phyloP scores from a whole-genome alignment of 768 basidiomycete species.

The Pholiota microspora region DNA sequence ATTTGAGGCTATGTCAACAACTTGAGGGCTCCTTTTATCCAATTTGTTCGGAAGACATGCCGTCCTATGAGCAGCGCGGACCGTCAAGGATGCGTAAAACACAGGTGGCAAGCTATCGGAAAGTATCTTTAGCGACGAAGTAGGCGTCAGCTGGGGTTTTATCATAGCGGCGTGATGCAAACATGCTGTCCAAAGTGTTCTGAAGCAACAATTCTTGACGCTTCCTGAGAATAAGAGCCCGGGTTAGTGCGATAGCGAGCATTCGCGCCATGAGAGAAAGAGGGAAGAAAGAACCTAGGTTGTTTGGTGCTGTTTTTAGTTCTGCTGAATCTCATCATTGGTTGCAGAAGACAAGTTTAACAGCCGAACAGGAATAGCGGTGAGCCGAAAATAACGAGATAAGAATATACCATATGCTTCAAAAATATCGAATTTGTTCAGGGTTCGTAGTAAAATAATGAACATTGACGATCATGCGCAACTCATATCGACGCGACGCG shows the following conservation, averaged over 20 bases:
- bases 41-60: neutral
- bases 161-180: neutral
- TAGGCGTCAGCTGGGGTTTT: neutral
- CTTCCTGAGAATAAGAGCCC: neutral
- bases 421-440: too few species aligned
- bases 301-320: neutral
- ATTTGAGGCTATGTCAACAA: too few species aligned
- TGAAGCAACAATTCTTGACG: neutral
- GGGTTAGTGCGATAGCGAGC: neutral
- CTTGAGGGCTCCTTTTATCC: neutral
- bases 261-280: neutral
- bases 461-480: too few species aligned
- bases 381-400: too few species aligned
- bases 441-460: too few species aligned
- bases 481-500: constrained; percentile 4
- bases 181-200: neutral
- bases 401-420: too few species aligned
- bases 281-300: neutral
- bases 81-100: neutral
- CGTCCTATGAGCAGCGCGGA: neutral
- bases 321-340: too few species aligned
- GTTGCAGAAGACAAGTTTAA: neutral
- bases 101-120: neutral
- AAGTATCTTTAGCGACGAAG: neutral
- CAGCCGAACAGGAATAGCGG: neutral